Evolutionary conservation across 495 filamentous ascomycete genomes (phyloP), one percentile per base, ranked within the genome.

Genomic region (Daldinia bambusicola): DNA sequence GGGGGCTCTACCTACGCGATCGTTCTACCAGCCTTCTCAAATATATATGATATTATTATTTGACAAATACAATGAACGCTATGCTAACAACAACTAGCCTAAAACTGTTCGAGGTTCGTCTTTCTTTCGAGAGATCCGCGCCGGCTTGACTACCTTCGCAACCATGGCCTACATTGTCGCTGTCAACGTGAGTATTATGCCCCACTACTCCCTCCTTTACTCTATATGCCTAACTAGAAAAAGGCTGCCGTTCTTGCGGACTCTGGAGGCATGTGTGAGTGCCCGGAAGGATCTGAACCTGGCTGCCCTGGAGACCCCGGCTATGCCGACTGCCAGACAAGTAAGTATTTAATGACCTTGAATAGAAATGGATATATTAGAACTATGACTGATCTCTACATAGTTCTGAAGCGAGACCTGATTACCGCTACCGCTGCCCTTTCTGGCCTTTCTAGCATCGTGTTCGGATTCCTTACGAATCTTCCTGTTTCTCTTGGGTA

Each of bases 141-240:
- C 91, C n/a, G 92, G 91, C 12, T 78, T 95, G 36, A 92, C 92
- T 37, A 95, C 92, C 31, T 94, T 94, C 78, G 91, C 92, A 71
- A 91, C 92, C 16, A 94, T 95, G 92, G 89, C 92, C 45, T 95
- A 92, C 78, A 91, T 92, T 65, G 90, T 92, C 48, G 84, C 89
- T 71, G 81, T 86, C 68, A 85, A 87, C 68, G 84, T 84, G 57
- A 72, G 77, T 59, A 22, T 30, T 22, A 36, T 59, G 55, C 36
- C 36, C 65, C 4, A 52, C n/a, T 36, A 37, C n/a, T 16, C 5
- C 53, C 10, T 1, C 57, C 16, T 50, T 51, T 76, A 80, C 76
- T 69, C 84, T 77, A 68, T 67, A 84, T 80, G 63, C 63, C 70
- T 77, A 62, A 75, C 61, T 4, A 30, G 63, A 53, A 45, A 66